Evolutionary conservation across 2,329 filamentous ascomycete species (phyloP), one percentile per base, ranked within the genome.

Genomic region (Bipolaris cookei): DNA sequence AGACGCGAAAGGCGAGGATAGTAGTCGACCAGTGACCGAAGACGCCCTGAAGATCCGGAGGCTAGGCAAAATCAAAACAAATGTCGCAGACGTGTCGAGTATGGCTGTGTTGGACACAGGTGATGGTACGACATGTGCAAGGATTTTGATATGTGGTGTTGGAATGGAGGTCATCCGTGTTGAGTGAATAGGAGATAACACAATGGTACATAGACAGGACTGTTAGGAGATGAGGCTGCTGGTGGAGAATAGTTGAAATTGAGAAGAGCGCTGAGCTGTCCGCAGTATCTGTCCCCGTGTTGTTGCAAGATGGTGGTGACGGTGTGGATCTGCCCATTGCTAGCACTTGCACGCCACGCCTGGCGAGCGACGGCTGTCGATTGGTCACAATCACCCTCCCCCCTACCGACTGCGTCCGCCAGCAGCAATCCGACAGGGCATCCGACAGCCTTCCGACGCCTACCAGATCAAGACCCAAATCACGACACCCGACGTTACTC

Each of bases 71-170:
- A 56, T 68, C 13, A 77, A 72, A 57, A 84, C 82, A 18, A 74
- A 79, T 23, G 82, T 87, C 3, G 84, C 84, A 13, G 85, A 87
- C 72, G 79, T 84, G 16, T 82, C 83, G 2, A 78, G 79, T 25
- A 71, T 86, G 68, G 79, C 78, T n/a, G 61, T 80, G 2, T 65
- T 80, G n/a, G 60, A 61, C 2, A 13, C n/a, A 5, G 16, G 7
- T 11, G 61, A 50, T 6, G 45, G 37, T 4, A 48, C 32, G 7
- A 30, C 16, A 0, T 42, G 39, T 30, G 61, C 65, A 32, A 66
- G 52, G 51, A 62, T 75, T 4, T 37, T 75, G 51, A 49, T 75
- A 2, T 75, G 72, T 41, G 73, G 73, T 16, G 71, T 76, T 18
- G 73, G 73, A 1, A 74, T 76, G 73, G 71, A 76, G 38, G 59